Percentiles rank a stretch among this genome's conserved stretches.
Evolutionary conservation across 495 filamentous ascomycete species (phyloP).

Genomic region (Trichoderma reesei): DNA sequence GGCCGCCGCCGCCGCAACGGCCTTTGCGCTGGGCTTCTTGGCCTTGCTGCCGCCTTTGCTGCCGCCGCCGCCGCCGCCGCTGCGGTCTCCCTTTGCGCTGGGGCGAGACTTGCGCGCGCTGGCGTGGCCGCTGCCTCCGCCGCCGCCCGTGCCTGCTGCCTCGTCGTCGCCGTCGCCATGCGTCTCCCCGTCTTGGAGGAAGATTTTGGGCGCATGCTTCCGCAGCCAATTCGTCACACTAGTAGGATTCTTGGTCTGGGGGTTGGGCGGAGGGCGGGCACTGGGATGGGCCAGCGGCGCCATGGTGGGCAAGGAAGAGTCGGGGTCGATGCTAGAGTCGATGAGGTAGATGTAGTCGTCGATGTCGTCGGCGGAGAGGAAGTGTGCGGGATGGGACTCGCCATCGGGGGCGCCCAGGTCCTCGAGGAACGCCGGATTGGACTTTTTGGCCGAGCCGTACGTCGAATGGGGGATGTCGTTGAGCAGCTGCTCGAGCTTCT

Average conservation of each 20-base stretch:
- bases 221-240: slow-evolving; percentile 88
- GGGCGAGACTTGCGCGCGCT: slow-evolving; percentile 18
- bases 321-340: slow-evolving; percentile 51
- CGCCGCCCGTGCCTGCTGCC: slow-evolving; percentile 27
- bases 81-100: slow-evolving; percentile 16
- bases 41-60: slow-evolving; percentile 11
- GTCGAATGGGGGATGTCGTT: slow-evolving; percentile 31
- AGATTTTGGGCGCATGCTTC: slow-evolving; percentile 70
- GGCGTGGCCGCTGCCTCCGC: slow-evolving; percentile 29
- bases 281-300: slow-evolving; percentile 28
- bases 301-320: slow-evolving; percentile 26
- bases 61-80: slow-evolving; percentile 12
- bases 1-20: not conserved
- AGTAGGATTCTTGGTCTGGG: slow-evolving; percentile 59
- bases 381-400: slow-evolving; percentile 37
- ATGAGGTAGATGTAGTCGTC: slow-evolving; percentile 67
- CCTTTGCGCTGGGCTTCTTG: slow-evolving; percentile 16
- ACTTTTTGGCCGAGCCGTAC: slow-evolving; percentile 29
- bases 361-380: slow-evolving; percentile 66
- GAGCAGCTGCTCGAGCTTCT: slow-evolving; percentile 31
- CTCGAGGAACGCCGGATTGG: slow-evolving; percentile 27
- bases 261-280: slow-evolving; percentile 27
- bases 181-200: slow-evolving; percentile 68
- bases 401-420: slow-evolving; percentile 34
- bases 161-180: slow-evolving; percentile 29